phyloP scores from a whole-genome alignment of 176 grass and related monocot genomes.

The Lolium perenne region DNA sequence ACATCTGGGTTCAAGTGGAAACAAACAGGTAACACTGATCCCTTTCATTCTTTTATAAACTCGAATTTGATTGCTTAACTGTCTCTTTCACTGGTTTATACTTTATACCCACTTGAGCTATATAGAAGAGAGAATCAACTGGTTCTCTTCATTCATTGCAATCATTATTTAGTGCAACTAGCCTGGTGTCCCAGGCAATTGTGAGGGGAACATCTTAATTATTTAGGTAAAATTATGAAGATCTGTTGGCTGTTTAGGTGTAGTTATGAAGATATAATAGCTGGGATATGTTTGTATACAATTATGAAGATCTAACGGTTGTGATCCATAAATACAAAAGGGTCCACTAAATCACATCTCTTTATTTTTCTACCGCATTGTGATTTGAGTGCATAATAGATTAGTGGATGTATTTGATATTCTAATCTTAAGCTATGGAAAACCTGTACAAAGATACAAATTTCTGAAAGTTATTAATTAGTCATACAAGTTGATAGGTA shows the following conservation, averaged over 20 bases:
- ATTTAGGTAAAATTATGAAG: background rate
- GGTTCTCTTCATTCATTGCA: background rate
- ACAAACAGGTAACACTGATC: conserved; percentile 75
- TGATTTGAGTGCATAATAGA: background rate
- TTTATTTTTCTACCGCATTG: background rate
- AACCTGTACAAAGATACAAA: background rate
- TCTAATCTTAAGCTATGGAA: conserved; percentile 24
- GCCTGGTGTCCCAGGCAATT: background rate
- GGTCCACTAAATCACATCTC: background rate
- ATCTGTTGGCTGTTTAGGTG: background rate
- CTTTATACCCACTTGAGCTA: conserved; percentile 5
- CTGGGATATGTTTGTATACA: background rate
- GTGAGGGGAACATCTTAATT: background rate
- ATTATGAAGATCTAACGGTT: background rate
- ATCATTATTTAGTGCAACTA: conserved; percentile 29
- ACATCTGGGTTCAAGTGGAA: conserved; percentile 95
- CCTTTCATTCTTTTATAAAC: conserved; percentile 34
- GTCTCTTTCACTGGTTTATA: conserved; percentile 18
- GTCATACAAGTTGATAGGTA: background rate
- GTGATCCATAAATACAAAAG: background rate
- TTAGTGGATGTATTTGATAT: conserved; percentile 28
- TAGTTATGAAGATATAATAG: background rate
- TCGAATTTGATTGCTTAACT: conserved; percentile 6
- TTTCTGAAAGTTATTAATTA: conserved; percentile 14
- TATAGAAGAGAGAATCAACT: conserved; percentile 14